phyloP scores from a whole-genome alignment of 2,329 filamentous ascomycete genomes.

The Colletotrichum sp. region DNA sequence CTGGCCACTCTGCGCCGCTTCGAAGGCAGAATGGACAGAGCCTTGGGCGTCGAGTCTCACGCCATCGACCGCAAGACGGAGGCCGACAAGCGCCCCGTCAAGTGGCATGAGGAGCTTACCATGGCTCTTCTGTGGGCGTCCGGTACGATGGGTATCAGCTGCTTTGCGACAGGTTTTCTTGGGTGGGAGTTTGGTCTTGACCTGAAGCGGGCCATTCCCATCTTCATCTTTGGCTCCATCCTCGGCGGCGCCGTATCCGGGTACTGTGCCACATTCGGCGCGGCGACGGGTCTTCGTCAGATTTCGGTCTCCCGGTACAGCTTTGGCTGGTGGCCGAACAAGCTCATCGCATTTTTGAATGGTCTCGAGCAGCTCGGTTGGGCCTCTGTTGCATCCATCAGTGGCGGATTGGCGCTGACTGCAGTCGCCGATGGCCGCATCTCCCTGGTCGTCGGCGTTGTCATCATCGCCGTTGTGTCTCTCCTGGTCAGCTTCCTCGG shows the following conservation, averaged over 20 bases:
- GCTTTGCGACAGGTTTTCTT: neutral
- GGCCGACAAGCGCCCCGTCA: neutral
- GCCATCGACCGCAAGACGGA: neutral
- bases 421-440: neutral
- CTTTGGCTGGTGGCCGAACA: neutral
- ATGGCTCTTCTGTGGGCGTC: neutral
- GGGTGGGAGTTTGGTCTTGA: neutral
- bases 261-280: neutral
- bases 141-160: neutral
- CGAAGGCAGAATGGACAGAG: neutral
- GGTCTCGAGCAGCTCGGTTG: neutral
- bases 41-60: neutral
- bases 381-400: neutral
- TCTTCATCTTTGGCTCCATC: neutral
- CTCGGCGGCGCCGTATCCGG: neutral
- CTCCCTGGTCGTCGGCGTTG: neutral
- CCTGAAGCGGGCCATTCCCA: neutral
- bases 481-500: neutral
- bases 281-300: neutral
- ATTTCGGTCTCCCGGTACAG: neutral
- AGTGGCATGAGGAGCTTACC: neutral
- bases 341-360: neutral
- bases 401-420: neutral
- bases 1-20: neutral
- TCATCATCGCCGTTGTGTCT: neutral